Percentiles rank a stretch among this genome's conserved stretches.
These are phyloP conservation scores for Phytophthora fragariaefolia DNA, from an alignment of 352 stramenopile species.

Conservation along the genomic window DNA sequence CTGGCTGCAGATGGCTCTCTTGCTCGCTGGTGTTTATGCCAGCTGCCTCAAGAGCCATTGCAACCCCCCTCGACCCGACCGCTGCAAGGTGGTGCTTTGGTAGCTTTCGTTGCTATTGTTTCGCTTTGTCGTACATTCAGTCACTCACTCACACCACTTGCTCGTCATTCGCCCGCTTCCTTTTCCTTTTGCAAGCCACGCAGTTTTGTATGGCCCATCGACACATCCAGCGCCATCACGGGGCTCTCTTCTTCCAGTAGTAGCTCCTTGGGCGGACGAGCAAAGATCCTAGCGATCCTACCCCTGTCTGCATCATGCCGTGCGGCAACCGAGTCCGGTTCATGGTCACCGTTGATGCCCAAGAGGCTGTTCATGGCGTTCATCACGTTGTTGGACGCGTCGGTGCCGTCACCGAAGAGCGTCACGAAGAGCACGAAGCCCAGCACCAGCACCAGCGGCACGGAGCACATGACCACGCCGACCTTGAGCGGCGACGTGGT, in stretches of 20 bases:
- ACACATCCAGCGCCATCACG: constrained; percentile 29
- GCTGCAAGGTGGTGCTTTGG: constrained; percentile 14
- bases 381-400: constrained; percentile 19
- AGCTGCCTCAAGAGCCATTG: constrained; percentile 4
- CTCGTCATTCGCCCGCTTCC: constrained; percentile 20
- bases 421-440: constrained; percentile 67
- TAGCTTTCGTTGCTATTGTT: constrained; percentile 18
- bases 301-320: constrained; percentile 14
- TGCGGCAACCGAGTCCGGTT: constrained; percentile 9
- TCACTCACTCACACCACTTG: constrained; percentile 14
- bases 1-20: constrained; percentile 15
- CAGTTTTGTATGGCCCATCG: constrained; percentile 20
- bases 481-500: constrained; percentile 60
- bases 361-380: constrained; percentile 30
- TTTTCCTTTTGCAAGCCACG: constrained; percentile 26
- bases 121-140: constrained; percentile 32
- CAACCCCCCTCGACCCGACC: constrained; percentile 4
- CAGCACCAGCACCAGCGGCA: constrained; percentile 65
- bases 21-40: constrained; percentile 16
- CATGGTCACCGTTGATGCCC: constrained; percentile 10
- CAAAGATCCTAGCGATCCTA: constrained; percentile 29
- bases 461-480: constrained; percentile 72
- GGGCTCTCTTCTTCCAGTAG: constrained; percentile 24
- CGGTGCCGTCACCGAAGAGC: constrained; percentile 41
- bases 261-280: constrained; percentile 7